Conservation (phyloP, 306 rosid genomes). For the Carpinus fangiana region DNA sequence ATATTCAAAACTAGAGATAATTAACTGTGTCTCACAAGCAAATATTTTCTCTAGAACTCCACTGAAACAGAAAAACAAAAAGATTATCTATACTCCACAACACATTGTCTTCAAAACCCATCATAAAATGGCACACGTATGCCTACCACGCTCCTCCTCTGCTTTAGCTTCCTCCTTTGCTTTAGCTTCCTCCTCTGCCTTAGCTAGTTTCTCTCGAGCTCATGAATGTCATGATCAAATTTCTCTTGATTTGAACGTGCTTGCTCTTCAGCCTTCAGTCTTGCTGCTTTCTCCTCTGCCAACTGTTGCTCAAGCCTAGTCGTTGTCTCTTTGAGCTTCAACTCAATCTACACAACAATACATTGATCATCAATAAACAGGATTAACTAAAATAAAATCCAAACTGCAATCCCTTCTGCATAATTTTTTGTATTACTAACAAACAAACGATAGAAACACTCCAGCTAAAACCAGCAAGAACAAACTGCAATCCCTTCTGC, state of each 20-base stretch:
- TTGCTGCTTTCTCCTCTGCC: slow-evolving; percentile 78
- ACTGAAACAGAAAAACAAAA: neutral
- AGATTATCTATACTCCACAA: neutral
- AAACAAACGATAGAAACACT: no score
- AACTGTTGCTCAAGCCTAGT: slow-evolving; percentile 65
- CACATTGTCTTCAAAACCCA: neutral
- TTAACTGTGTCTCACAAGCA: neutral
- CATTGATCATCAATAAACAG: neutral
- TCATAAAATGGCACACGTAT: slow-evolving; percentile 69
- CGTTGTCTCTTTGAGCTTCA: slow-evolving; percentile 65
- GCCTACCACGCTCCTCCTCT: slow-evolving; percentile 73
- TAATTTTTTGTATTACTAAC: no score
- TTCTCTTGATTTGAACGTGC: slow-evolving; percentile 59
- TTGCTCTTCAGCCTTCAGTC: slow-evolving; percentile 55
- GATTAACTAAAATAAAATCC: neutral
- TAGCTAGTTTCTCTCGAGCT: slow-evolving; percentile 66
- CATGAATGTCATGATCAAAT: slow-evolving; percentile 65
- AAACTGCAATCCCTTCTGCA: no score
- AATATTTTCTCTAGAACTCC: neutral
- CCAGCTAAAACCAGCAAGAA: no score
- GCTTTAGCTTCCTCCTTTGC: no score
- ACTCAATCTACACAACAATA: slow-evolving; percentile 59
- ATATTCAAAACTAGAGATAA: neutral
- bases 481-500: no score
- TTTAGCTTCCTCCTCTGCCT: no score